phyloP scores from a whole-genome alignment of 2,329 filamentous ascomycete species.

The Penicillium fuscoglaucum region DNA sequence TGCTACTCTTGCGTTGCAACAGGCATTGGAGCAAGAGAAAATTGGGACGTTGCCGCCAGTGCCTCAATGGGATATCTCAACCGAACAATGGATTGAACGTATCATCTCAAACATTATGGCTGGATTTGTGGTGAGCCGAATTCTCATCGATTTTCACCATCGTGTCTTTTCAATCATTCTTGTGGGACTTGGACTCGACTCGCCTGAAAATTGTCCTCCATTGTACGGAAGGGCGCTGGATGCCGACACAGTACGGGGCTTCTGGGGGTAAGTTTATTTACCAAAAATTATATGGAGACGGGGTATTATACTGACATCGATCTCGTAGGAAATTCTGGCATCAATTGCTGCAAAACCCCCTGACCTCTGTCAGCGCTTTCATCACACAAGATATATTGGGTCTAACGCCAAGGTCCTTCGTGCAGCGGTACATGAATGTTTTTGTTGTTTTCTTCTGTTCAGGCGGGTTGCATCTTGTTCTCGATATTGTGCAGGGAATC shows the following conservation, averaged over 20 bases:
- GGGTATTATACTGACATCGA: not conserved
- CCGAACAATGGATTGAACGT: conserved; percentile 17
- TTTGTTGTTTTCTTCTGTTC: conserved; percentile 31
- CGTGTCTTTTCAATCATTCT: conserved; percentile 17
- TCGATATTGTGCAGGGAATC: conserved; percentile 19
- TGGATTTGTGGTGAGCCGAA: conserved; percentile 14
- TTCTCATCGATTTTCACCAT: conserved; percentile 20
- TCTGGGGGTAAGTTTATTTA: conserved; percentile 24
- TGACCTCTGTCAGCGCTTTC: conserved; percentile 21
- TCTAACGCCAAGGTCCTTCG: conserved; percentile 16
- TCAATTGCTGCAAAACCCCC: conserved; percentile 26
- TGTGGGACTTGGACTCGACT: conserved; percentile 12
- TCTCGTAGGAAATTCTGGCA: conserved; percentile 28
- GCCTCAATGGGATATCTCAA: conserved; percentile 9
- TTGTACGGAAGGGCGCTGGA: conserved; percentile 23
- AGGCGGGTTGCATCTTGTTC: conserved; percentile 23
- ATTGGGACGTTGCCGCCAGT: conserved; percentile 3
- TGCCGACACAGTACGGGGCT: conserved; percentile 23
- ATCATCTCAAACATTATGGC: conserved; percentile 10
- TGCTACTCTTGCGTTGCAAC: not conserved
- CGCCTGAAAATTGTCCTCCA: conserved; percentile 20
- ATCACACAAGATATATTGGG: conserved; percentile 18
- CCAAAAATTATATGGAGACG: no score
- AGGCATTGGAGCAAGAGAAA: conserved; percentile 2
- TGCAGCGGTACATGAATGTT: conserved; percentile 29